These are phyloP conservation scores for Balansia obtecta DNA, from an alignment of 2,329 filamentous ascomycete genomes.

Conservation along the genomic window DNA sequence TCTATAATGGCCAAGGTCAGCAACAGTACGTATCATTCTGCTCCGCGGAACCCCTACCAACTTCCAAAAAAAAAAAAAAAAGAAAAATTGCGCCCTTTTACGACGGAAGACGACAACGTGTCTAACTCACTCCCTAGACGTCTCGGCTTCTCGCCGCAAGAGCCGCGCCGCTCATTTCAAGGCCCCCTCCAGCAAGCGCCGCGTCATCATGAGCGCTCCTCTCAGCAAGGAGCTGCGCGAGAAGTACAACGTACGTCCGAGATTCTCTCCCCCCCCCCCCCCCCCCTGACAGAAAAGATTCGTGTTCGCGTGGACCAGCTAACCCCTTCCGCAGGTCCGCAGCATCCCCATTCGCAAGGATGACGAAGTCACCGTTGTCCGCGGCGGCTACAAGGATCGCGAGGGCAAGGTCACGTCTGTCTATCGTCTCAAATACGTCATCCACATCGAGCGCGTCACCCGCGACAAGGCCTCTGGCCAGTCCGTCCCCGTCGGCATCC, in stretches of 20 bases:
- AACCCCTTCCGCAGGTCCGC: slow-evolving; percentile 57
- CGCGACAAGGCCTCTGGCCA: slow-evolving; percentile 97
- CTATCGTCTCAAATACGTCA: slow-evolving; percentile 95
- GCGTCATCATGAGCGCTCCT: slow-evolving; percentile 93
- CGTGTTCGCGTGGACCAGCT: background rate
- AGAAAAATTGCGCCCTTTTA: too few relatives aligned
- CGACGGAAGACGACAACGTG: too few relatives aligned
- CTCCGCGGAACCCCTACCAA: too few relatives aligned
- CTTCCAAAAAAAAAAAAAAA: too few relatives aligned
- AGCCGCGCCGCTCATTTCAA: slow-evolving; percentile 97
- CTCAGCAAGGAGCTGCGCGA: slow-evolving; percentile 95
- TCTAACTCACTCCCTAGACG: slow-evolving; percentile 27
- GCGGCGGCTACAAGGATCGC: slow-evolving; percentile 90
- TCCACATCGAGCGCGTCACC: slow-evolving; percentile 93
- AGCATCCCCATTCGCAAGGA: slow-evolving; percentile 96
- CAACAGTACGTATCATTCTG: slow-evolving; percentile 31
- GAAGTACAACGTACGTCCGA: slow-evolving; percentile 82
- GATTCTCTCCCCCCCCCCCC: too few relatives aligned
- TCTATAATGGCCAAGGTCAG: slow-evolving; percentile 62
- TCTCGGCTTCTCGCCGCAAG: slow-evolving; percentile 85
- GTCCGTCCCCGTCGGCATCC: slow-evolving; percentile 85
- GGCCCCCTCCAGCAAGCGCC: slow-evolving; percentile 87
- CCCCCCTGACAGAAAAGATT: background rate
- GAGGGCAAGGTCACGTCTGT: slow-evolving; percentile 97
- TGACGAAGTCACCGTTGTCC: slow-evolving; percentile 86